These are phyloP conservation scores for Diaporthe humulicola DNA, from an alignment of 2,329 filamentous ascomycete genomes.

Conservation along the genomic window DNA sequence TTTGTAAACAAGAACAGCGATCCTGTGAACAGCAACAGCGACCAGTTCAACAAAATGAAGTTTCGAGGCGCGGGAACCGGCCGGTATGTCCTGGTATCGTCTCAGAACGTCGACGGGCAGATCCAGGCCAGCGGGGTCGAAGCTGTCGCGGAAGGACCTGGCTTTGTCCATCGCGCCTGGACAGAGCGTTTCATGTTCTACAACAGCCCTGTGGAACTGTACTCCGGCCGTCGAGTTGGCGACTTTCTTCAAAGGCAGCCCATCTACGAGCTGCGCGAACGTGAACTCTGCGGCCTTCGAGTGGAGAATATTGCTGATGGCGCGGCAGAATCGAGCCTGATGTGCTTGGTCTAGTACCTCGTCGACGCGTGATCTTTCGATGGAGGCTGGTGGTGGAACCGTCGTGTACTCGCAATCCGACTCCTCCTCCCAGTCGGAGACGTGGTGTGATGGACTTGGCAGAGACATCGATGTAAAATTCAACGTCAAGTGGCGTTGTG, in stretches of 20 bases:
- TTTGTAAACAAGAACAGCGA: not conserved
- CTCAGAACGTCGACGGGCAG: not conserved
- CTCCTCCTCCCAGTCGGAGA: not conserved
- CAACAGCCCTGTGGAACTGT: not conserved
- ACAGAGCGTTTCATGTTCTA: not conserved
- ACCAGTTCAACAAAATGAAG: not conserved
- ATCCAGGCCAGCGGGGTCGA: not conserved
- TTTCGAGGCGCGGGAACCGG: not conserved
- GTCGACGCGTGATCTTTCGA: not conserved
- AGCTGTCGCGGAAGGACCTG: not conserved
- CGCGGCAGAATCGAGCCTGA: not conserved
- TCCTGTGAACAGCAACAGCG: not conserved
- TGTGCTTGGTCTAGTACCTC: not conserved
- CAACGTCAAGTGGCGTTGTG: too few relatives aligned
- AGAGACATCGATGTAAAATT: not conserved
- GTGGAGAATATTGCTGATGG: not conserved
- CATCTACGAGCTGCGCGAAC: slow-evolving; percentile 1
- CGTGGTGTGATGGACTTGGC: not conserved
- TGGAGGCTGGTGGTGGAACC: not conserved
- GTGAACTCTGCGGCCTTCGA: not conserved
- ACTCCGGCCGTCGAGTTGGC: not conserved
- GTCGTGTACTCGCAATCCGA: not conserved
- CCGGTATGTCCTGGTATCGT: not conserved
- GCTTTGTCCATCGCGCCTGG: not conserved
- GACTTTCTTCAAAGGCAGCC: not conserved